Base-by-base conservation (phyloP, 495 filamentous ascomycete species). In the Aspergillus haitiensis region DNA sequence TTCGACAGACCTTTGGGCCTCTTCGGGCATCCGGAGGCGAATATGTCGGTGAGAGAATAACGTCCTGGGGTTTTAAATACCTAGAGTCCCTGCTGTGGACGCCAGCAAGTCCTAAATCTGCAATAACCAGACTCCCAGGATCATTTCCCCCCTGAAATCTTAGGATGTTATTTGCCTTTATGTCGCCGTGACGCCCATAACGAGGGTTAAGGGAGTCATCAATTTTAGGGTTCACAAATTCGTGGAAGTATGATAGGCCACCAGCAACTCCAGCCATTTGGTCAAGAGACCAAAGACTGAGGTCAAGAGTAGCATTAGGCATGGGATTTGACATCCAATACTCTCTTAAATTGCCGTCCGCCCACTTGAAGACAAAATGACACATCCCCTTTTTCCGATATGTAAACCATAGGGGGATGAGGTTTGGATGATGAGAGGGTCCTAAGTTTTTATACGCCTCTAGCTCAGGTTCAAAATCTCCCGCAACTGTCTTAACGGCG, bases 21-120 rank as follows among this genome's bases (percentile, higher is more conserved):
- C 75, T 63, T 16, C 66, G 55, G n/a, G 66, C 66, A 4, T 71
- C 79, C 3, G 81, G 81, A 8, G 78, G 74, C 21, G 72, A 75
- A 60, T 81, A 84, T 2, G 53, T 62, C 6, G 35, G 33, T 12
- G 59, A 27, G 13, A 13, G 32, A 7, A 13, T 33, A 1, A 55
- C 53, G 8, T n/a, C 45, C 11, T 18, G 16, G 15, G 35, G 45
- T n/a, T 21, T 7, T 9, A 13, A 16, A 18, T 45, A 62, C 18
- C 37, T 46, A 10, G 59, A 62, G 5, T 34, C 53, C 11, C 18
- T 35, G 69, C 73, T 9, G 59, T 63, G 5, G 75, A 71, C 49
- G 37, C 62, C 18, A 1, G 44, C 58, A 7, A 69, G 39, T 2
- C 66, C 55, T 48, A 65, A 52, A 60, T 70, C 64, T 11, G 69